Percentiles rank a stretch among this genome's conserved stretches.
Conservation (phyloP, 768 basidiomycete species). For the Cyclocybe cylindracea region DNA sequence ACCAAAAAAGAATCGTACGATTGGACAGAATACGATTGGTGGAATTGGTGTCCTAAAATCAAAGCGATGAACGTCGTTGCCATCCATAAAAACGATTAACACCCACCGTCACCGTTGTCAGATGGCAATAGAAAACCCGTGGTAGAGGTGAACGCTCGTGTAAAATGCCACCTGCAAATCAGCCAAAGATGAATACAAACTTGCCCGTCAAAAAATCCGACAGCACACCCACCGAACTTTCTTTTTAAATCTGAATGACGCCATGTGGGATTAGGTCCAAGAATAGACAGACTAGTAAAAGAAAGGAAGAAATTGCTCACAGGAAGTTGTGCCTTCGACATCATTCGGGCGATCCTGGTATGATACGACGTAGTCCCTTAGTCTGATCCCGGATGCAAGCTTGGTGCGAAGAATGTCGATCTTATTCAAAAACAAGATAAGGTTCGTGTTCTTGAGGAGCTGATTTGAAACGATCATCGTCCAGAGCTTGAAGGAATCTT, state of each 20-base stretch:
- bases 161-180: slow-evolving; percentile 37
- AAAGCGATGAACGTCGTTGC: slow-evolving; percentile 6
- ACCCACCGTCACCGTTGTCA: slow-evolving; percentile 67
- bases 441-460: slow-evolving; percentile 67
- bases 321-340: slow-evolving; percentile 64
- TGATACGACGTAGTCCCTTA: slow-evolving; percentile 70
- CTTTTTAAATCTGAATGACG: slow-evolving; percentile 35
- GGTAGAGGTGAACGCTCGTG: slow-evolving; percentile 42
- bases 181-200: not conserved
- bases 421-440: slow-evolving; percentile 84
- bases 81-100: not conserved
- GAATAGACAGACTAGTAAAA: slow-evolving; percentile 2
- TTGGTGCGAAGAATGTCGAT: slow-evolving; percentile 74
- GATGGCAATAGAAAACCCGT: slow-evolving; percentile 64
- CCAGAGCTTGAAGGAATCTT: slow-evolving; percentile 80
- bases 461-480: slow-evolving; percentile 70
- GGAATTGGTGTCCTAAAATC: slow-evolving; percentile 52
- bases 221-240: slow-evolving; percentile 42
- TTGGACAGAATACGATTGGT: slow-evolving; percentile 54
- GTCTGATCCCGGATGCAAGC: slow-evolving; percentile 60
- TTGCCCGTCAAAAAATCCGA: not conserved
- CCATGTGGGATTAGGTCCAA: slow-evolving; percentile 8
- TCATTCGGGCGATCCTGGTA: slow-evolving; percentile 72
- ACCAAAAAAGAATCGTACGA: slow-evolving; percentile 27
- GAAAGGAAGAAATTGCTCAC: slow-evolving; percentile 39